phyloP scores from a whole-genome alignment of 2,329 filamentous ascomycete species.

The Rhynchosporium secalis region DNA sequence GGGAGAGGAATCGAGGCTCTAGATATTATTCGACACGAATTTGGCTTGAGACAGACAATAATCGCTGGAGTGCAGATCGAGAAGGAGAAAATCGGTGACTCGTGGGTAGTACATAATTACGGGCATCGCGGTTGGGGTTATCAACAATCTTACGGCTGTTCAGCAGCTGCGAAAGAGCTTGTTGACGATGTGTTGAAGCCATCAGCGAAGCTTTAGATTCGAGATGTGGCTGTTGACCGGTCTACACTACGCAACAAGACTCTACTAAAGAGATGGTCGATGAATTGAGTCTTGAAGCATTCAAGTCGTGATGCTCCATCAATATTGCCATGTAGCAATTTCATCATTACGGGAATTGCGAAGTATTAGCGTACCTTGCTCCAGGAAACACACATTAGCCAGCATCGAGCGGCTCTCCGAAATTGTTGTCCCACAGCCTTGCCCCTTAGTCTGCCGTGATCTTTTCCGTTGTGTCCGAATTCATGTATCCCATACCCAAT shows the following conservation, averaged over 20 bases:
- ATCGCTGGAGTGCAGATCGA: slow-evolving; percentile 62
- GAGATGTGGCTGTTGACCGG: no score
- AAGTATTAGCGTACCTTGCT: no score
- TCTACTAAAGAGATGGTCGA: no score
- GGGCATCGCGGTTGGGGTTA: slow-evolving; percentile 65
- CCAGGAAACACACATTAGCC: no score
- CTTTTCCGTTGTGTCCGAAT: neutral
- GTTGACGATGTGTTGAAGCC: slow-evolving; percentile 71
- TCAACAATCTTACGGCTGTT: slow-evolving; percentile 67
- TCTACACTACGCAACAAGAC: no score
- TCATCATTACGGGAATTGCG: no score
- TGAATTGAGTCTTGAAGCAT: no score
- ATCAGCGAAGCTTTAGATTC: slow-evolving; percentile 55
- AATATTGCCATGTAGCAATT: no score
- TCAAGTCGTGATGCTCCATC: no score
- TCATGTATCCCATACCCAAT: slow-evolving; percentile 9
- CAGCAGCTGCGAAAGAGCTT: slow-evolving; percentile 64
- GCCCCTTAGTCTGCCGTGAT: neutral
- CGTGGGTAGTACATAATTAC: slow-evolving; percentile 62
- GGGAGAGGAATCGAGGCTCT: slow-evolving; percentile 62
- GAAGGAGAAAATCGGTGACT: slow-evolving; percentile 56
- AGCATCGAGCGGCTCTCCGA: no score
- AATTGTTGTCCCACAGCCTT: neutral
- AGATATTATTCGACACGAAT: slow-evolving; percentile 65
- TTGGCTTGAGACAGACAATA: slow-evolving; percentile 64